phyloP scores from a whole-genome alignment of 345 rosid species.

The Sapria himalayana region DNA sequence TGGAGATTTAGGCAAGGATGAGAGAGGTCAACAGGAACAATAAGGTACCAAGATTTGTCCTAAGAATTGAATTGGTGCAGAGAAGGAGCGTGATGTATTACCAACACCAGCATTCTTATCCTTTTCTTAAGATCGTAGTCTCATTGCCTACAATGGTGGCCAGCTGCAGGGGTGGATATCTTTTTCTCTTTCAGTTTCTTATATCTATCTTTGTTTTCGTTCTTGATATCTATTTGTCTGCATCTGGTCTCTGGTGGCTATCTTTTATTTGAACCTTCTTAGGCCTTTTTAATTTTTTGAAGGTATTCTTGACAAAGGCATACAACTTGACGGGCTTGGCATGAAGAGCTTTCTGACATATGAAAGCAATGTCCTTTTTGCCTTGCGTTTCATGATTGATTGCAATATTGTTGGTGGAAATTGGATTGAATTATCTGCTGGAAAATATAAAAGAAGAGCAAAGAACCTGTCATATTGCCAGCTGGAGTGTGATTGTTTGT shows the following conservation, averaged over 20 bases:
- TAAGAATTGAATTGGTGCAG: constrained; percentile 47
- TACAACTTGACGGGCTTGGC: constrained; percentile 86
- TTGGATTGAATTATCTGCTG: constrained; percentile 88
- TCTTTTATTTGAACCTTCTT: background rate
- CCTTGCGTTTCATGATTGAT: constrained; percentile 93
- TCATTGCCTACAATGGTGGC: constrained; percentile 88
- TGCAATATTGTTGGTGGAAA: constrained; percentile 81
- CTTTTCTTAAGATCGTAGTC: constrained; percentile 79
- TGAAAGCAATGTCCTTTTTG: constrained; percentile 86
- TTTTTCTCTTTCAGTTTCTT: background rate
- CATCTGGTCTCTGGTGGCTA: background rate
- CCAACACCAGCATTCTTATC: constrained; percentile 58
- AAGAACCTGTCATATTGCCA: constrained; percentile 62
- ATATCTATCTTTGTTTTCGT: background rate
- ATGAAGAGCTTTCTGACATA: constrained; percentile 76
- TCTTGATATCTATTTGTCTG: background rate
- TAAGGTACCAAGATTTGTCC: constrained; percentile 38
- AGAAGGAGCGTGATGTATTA: constrained; percentile 83
- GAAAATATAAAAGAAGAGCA: constrained; percentile 47
- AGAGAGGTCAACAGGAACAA: constrained; percentile 44
- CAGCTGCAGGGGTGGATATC: constrained; percentile 55
- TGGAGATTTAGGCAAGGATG: constrained; percentile 50
- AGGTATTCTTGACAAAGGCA: constrained; percentile 93
- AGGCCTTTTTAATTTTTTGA: constrained; percentile 7
- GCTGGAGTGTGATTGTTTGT: constrained; percentile 86